These are phyloP conservation scores for Colletotrichum sublineola DNA, from an alignment of 2,329 filamentous ascomycete genomes.

Conservation along the genomic window DNA sequence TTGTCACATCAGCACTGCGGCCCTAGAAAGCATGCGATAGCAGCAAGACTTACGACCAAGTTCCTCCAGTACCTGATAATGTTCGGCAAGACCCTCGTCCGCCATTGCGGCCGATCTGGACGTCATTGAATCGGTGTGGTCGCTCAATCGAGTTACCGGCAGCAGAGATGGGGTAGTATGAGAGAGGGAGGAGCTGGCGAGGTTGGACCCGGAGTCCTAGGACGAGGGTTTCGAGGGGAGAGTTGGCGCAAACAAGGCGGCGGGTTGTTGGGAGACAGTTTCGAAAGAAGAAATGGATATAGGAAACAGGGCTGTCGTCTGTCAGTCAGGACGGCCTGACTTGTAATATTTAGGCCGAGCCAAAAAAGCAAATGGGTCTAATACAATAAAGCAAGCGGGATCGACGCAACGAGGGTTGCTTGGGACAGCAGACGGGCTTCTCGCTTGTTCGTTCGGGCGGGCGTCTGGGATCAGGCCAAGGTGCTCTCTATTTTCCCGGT, in stretches of 20 bases:
- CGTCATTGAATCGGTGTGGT: slow-evolving; percentile 32
- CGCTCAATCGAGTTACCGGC: slow-evolving; percentile 25
- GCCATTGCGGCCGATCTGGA: slow-evolving; percentile 58
- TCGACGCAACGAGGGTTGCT: slow-evolving; percentile 40
- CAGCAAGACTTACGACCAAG: slow-evolving; percentile 80
- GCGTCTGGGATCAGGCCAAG: slow-evolving; percentile 29
- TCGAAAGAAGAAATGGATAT: slow-evolving; percentile 42
- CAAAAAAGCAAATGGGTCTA: slow-evolving; percentile 38
- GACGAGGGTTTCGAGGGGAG: slow-evolving; percentile 34
- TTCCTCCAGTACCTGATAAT: slow-evolving; percentile 96
- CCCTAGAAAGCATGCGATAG: not conserved
- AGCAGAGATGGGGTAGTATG: slow-evolving; percentile 32
- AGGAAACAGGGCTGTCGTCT: slow-evolving; percentile 39
- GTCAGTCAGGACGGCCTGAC: slow-evolving; percentile 42
- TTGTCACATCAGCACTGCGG: slow-evolving; percentile 35
- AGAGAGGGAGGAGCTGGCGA: slow-evolving; percentile 39
- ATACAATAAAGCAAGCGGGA: slow-evolving; percentile 38
- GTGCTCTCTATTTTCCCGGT: slow-evolving; percentile 5
- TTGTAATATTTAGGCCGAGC: slow-evolving; percentile 38
- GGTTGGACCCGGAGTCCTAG: slow-evolving; percentile 35
- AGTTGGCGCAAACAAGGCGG: slow-evolving; percentile 21
- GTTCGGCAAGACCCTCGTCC: slow-evolving; percentile 79
- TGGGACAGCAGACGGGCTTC: slow-evolving; percentile 38
- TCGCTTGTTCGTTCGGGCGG: slow-evolving; percentile 30
- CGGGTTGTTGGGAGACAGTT: slow-evolving; percentile 34